Evolutionary conservation across 768 basidiomycete genomes (phyloP).

Genomic region (Tylopilus subfusipes): DNA sequence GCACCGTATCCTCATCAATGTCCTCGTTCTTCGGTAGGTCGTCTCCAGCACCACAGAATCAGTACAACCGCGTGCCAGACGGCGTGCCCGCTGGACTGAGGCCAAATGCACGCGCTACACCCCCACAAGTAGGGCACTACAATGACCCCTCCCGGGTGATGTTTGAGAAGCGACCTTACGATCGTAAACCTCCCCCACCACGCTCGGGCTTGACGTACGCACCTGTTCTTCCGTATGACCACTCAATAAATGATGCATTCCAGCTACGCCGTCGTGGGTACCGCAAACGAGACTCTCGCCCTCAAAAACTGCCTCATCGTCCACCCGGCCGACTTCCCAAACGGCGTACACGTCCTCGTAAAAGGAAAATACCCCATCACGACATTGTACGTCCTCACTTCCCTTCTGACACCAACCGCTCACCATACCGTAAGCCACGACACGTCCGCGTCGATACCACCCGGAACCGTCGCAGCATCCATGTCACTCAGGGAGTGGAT

Average conservation of each 20-base stretch:
- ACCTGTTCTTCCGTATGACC: background rate
- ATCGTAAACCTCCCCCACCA: conserved; percentile 39
- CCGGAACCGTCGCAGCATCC: conserved; percentile 73
- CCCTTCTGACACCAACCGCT: background rate
- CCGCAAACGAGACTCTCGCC: conserved; percentile 67
- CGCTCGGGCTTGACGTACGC: conserved; percentile 30
- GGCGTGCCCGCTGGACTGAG: conserved; percentile 35
- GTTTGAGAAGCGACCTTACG: conserved; percentile 49
- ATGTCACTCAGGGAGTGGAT: conserved; percentile 87
- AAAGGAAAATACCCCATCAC: conserved; percentile 73
- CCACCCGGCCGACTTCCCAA: conserved; percentile 68
- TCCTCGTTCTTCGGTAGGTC: conserved; percentile 45
- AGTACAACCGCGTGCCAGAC: conserved; percentile 45
- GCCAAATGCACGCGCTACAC: conserved; percentile 32
- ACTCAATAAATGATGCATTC: background rate
- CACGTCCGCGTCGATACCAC: conserved; percentile 64
- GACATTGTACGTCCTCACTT: conserved; percentile 52
- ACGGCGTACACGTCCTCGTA: conserved; percentile 71
- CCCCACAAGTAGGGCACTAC: conserved; percentile 43
- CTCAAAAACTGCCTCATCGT: conserved; percentile 81
- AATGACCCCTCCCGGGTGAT: conserved; percentile 48
- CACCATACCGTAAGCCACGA: conserved; percentile 61
- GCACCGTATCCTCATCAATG: conserved; percentile 13
- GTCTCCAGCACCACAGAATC: conserved; percentile 27
- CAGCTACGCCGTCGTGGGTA: conserved; percentile 56